Evolutionary conservation across 2,329 filamentous ascomycete species (phyloP).

Genomic region (Teratosphaeria destructans): DNA sequence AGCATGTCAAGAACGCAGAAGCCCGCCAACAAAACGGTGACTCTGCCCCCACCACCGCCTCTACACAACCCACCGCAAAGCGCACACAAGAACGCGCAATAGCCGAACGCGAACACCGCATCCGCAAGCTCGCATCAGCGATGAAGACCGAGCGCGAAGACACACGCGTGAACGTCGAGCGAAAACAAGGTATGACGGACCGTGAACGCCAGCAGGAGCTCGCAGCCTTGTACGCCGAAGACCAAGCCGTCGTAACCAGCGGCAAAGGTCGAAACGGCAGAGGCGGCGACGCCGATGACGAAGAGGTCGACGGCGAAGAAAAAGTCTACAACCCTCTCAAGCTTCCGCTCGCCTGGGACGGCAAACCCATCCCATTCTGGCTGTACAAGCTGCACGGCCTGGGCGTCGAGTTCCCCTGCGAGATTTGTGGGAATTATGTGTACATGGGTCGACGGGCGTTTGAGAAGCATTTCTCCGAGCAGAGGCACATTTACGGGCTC

Average conservation of each 20-base stretch:
- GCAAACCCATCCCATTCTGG: conserved; percentile 98
- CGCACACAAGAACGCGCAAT: conserved; percentile 80
- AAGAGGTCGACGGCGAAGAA: conserved; percentile 55
- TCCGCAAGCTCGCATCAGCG: conserved; percentile 66
- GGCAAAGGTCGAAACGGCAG: conserved; percentile 14
- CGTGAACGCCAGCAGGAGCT: conserved; percentile 89
- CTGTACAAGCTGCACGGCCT: conserved; percentile 93
- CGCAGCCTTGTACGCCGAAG: conserved; percentile 67
- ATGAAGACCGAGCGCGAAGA: conserved; percentile 84
- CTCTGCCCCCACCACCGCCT: conserved; percentile 1
- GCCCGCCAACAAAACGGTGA: conserved; percentile 37
- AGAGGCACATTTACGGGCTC: conserved; percentile 82
- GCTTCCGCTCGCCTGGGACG: conserved; percentile 91
- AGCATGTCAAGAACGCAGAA: conserved; percentile 78
- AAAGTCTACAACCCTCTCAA: conserved; percentile 96
- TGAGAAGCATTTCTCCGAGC: conserved; percentile 97
- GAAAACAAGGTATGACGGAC: conserved; percentile 95
- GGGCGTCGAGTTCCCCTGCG: conserved; percentile 88
- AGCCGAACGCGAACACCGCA: conserved; percentile 75
- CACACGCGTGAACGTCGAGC: conserved; percentile 88
- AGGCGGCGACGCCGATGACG: conserved; percentile 52
- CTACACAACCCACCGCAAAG: conserved; percentile 9
- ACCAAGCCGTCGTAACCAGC: conserved; percentile 31
- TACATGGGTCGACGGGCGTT: conserved; percentile 95
- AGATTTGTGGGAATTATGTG: conserved; percentile 97